Evolutionary conservation across 2,329 filamentous ascomycete species (phyloP), one percentile per base, ranked within the genome.

Genomic region (Epichloe baconii): DNA sequence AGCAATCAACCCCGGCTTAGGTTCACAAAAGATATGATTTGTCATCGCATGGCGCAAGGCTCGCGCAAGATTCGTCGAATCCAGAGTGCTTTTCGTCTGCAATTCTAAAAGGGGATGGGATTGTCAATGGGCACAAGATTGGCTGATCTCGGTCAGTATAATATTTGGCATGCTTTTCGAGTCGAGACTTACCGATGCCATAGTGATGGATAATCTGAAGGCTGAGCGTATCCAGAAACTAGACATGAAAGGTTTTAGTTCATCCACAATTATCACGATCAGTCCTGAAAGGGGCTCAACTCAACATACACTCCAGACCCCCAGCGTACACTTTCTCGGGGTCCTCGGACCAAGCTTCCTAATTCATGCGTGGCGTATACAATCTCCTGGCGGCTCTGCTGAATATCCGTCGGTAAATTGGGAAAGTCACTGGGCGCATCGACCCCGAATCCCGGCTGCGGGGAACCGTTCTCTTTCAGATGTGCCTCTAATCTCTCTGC

Each of bases 11-110:
- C 74, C 73, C 0, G 74, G 72, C 5, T 61, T 61, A 1, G 73
- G 70, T 56, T 82, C 78, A 43, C 65, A 59, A 62, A 83, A 80
- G 52, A 82, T 69, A 11, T 68, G 66, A 55, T 73, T 76, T 12
- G 77, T 80, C 70, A 81, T 80, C 40, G 73, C 76, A 60, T 80
- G 72, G 7, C 78, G 74, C 31, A 79, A 62, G 6, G 76, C 64
- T 44, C 76, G 72, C 12, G 71, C 68, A 17, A 79, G 65, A 57
- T 78, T 77, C 54, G 72, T 66, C 31, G 71, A 64, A 55, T 76
- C 72, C 21, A 78, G 60, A 0, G 66, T 57, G 0, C 72, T 74
- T 55, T 71, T 72, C 44, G 64, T 56, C 47, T 73, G 64, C 3
- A 79, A 70, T 46, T 77, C 67, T 23, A 62, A 50, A 21, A 77